Evolutionary conservation across 1,284 basidiomycete genomes (phyloP), one percentile per base, ranked within the genome.

Genomic region (Apiotrichum gamsii): DNA sequence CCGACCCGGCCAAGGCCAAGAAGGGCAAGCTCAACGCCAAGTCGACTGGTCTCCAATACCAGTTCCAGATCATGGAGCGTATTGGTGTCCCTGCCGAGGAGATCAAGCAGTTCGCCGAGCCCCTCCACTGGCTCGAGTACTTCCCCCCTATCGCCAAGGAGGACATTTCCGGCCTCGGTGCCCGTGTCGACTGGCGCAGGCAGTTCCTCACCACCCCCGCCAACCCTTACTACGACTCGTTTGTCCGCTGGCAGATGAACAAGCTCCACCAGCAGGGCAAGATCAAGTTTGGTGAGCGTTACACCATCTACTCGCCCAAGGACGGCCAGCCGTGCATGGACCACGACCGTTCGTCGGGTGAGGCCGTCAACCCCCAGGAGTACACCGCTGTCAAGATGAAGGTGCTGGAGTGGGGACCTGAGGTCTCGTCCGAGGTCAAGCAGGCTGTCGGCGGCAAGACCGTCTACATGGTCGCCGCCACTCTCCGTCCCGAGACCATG

Each of bases 321-420:
- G 95, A 99, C 64, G 91, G 90, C 9, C 95, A 98, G 70, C 94
- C 95, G 1, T 98, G 95, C 70, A 98, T 99, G 95, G 95, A 99
- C 75, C 95, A 99, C 76, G 95, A 99, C 72, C 87, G 95, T 55
- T 81, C 83, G 47, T 90, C 90, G 56, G 95, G 95, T 39, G 95
- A 99, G 74, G 93, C 87, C 44, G 77, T 95, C 48, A 90, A 90
- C 15, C 94, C 95, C 8, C 91, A 95, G 66, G 94, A 98, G 70
- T 98, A 98, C 75, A 91, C 94, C 14, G 87, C 79, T 16, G 76
- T 98, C 69, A 97, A 96, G 78, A 91, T 97, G 88, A 82, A 89
- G 72, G 89, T 97, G 3, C 75, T 85, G 14, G 78, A 88, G 57
- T 95, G 88, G 86, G 72, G 75, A 34, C 72, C 73, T 32, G 72